Conservation (phyloP, 1,139 yeast genomes). For the Wickerhamomyces sp. region DNA sequence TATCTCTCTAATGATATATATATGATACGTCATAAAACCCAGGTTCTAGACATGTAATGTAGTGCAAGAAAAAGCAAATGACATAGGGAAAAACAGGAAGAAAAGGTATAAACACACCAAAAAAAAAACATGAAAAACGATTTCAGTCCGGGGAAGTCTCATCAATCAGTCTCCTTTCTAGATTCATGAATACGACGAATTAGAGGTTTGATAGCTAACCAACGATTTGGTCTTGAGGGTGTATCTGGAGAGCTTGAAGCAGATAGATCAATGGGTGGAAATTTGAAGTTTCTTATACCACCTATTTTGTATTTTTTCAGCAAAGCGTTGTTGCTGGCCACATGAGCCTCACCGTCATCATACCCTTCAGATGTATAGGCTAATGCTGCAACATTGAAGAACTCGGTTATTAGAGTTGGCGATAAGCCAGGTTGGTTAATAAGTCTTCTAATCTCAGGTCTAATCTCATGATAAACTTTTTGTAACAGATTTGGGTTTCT, state of each 20-base stretch:
- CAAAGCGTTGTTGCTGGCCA: constrained; percentile 18
- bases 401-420: constrained; percentile 24
- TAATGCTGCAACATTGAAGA: constrained; percentile 29
- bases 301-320: constrained; percentile 26
- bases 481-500: constrained; percentile 35
- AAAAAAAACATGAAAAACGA: no score
- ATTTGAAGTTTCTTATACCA: constrained; percentile 28
- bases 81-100: no score
- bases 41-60: no score
- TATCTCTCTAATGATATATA: no score
- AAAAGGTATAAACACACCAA: not conserved
- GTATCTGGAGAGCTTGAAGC: not conserved
- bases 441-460: constrained; percentile 36
- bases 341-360: constrained; percentile 14
- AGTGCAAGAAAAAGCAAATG: no score
- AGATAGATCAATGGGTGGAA: constrained; percentile 5
- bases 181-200: constrained; percentile 6
- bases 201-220: constrained; percentile 3
- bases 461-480: constrained; percentile 41
- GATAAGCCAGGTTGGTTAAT: constrained; percentile 25
- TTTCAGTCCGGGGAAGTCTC: not conserved
- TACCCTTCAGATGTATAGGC: constrained; percentile 30
- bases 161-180: constrained; percentile 5
- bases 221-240: not conserved
- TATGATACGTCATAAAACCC: no score